Evolutionary conservation across 192 early-diverging fungal species (phyloP), one percentile per base, ranked within the genome.

Genomic region (Entomortierella beljakovae): DNA sequence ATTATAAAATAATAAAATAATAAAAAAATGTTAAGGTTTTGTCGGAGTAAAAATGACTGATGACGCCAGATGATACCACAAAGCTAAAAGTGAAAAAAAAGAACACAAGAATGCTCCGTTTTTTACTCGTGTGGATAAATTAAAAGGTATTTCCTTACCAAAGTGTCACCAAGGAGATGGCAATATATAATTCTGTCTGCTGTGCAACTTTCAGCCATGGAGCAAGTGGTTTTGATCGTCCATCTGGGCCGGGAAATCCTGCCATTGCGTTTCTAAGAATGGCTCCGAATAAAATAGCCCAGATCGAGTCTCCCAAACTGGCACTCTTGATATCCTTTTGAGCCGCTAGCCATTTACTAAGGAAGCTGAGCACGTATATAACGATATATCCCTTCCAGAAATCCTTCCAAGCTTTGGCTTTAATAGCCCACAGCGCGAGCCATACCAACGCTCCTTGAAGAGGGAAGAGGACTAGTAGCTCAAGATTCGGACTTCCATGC

Each of bases 141-240:
- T 22, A 57, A 23, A 29, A 25, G 20, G 18, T 46, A 37, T 6
- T 10, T 40, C 43, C 49, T 54, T 60, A 79, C 75, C 75, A 87
- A 23, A 87, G 61, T 16, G 85, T 49, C 5, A 87, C 86, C 52
- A 87, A 61, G 18, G 82, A 83, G 23, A 82, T 80, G 42, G 86
- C 84, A 66, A 88, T 88, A 48, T 88, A 88, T 0, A 88, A 57
- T 57, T 88, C 86, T 0, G 86, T 88, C 68, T 84, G 84, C 49
- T 88, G 86, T 38, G 86, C 84, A 9, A 81, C 71, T 54, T 88
- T 88, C 22, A 88, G 70, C 82, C 84, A 85, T 7, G 72, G 69
- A 0, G 84, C 82, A 11, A 88, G 64, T 16, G 70, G 57, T 16
- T 70, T 79, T 2, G 75, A 79, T 1, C 75, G 66, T 23, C 75